phyloP scores from a whole-genome alignment of 371 early-diverging fungal genomes.

The Dichotomocladium elegans region DNA sequence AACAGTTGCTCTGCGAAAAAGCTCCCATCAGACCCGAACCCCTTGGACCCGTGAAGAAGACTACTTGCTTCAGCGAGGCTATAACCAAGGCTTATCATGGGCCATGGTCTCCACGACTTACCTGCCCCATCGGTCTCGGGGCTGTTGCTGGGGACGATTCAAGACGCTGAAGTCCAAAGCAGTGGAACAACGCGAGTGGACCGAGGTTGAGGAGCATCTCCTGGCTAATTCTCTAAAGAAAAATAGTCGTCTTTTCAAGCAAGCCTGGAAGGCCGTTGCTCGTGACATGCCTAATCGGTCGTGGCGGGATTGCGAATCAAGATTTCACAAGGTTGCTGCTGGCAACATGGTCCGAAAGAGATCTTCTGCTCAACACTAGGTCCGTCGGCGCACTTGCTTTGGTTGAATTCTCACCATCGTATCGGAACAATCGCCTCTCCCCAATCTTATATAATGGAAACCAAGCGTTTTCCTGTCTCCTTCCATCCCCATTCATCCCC shows the following conservation, averaged over 20 bases:
- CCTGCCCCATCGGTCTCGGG: slow-evolving; percentile 39
- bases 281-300: slow-evolving; percentile 26
- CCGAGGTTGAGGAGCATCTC: slow-evolving; percentile 22
- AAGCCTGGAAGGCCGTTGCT: slow-evolving; percentile 41
- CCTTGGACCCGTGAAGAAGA: slow-evolving; percentile 41
- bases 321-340: slow-evolving; percentile 23
- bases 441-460: no score
- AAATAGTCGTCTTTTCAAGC: slow-evolving; percentile 31
- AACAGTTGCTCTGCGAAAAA: neutral
- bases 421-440: no score
- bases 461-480: no score
- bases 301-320: slow-evolving; percentile 33
- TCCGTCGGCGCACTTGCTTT: no score
- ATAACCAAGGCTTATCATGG: slow-evolving; percentile 42
- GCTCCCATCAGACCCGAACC: slow-evolving; percentile 27
- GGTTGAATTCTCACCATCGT: no score
- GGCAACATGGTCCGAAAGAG: slow-evolving; percentile 13
- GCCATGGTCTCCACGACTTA: slow-evolving; percentile 41
- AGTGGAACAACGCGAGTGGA: slow-evolving; percentile 25
- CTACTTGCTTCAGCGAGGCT: slow-evolving; percentile 29
- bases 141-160: slow-evolving; percentile 44
- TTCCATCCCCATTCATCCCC: no score
- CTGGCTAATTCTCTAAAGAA: slow-evolving; percentile 29
- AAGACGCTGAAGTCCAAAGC: slow-evolving; percentile 34
- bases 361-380: neutral